Conservation (phyloP, 306 rosid genomes). For the apple (Malus domestica) region DNA sequence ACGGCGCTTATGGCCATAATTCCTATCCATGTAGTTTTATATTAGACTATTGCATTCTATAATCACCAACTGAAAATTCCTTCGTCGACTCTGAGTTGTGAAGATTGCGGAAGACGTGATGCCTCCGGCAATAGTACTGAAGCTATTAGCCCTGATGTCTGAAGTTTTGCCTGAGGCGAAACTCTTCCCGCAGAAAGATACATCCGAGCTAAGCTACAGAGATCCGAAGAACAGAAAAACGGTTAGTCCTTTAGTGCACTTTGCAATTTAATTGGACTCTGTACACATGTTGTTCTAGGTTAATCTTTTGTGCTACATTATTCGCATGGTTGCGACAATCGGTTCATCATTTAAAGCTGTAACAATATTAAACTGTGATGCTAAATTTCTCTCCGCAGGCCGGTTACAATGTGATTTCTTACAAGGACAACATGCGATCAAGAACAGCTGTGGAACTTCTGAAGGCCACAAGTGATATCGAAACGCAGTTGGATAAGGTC, state of each 20-base stretch:
- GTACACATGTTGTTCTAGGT: too few relatives aligned
- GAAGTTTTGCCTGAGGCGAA: constrained; percentile 61
- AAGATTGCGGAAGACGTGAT: constrained; percentile 65
- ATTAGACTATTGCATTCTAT: neutral
- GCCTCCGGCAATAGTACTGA: constrained; percentile 52
- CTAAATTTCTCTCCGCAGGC: constrained; percentile 29
- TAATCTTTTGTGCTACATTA: neutral
- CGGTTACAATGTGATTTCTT: constrained; percentile 59
- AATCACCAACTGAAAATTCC: neutral
- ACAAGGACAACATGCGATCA: constrained; percentile 41
- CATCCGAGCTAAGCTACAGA: constrained; percentile 48
- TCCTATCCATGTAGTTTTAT: neutral
- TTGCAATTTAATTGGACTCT: neutral
- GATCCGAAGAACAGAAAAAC: constrained; percentile 55
- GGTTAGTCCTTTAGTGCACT: constrained; percentile 33
- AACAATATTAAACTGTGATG: neutral
- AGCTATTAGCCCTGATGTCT: constrained; percentile 43
- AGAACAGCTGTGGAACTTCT: constrained; percentile 64
- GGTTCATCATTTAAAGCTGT: neutral
- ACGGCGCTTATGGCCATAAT: too few relatives aligned
- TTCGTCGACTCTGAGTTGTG: constrained; percentile 6
- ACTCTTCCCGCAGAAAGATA: constrained; percentile 51
- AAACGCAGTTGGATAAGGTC: constrained; percentile 52
- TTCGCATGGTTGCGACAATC: neutral
- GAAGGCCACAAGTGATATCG: constrained; percentile 46